A percentile compares a stretch with the other conserved stretches of the same genome.
Evolutionary conservation across 139 green algal genomes (phyloP).

Genomic region (Volvox africanus): DNA sequence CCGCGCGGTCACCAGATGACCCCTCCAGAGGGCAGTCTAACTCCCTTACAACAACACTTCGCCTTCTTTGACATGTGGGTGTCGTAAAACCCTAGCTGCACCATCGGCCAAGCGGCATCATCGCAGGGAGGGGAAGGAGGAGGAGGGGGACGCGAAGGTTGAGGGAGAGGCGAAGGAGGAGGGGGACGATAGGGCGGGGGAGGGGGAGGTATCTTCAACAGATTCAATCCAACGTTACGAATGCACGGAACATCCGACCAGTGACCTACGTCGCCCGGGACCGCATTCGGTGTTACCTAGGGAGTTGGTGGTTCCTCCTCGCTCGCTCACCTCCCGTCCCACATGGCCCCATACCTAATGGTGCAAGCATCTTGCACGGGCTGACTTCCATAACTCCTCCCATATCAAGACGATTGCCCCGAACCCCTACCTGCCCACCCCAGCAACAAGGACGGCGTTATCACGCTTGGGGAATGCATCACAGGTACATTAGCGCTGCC

Average conservation of each 20-base stretch:
- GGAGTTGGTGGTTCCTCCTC: no score
- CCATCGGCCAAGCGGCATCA: no score
- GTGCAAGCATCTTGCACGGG: no score
- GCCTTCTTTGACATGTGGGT: conserved; percentile 42
- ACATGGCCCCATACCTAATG: no score
- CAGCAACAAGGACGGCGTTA: conserved; percentile 47
- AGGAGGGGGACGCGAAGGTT: neutral
- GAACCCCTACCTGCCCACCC: neutral
- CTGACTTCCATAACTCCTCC: no score
- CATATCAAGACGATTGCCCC: no score
- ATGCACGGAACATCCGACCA: no score
- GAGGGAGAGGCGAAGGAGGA: neutral
- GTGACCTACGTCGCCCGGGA: no score
- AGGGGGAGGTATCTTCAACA: neutral
- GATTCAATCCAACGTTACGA: no score
- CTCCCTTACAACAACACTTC: conserved; percentile 40
- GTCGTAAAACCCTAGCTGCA: no score
- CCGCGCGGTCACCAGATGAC: conserved; percentile 25
- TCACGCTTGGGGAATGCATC: conserved; percentile 14
- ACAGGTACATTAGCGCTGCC: neutral
- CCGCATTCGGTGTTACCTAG: no score
- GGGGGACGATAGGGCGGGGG: neutral
- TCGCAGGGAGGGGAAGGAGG: neutral
- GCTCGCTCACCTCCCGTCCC: no score
- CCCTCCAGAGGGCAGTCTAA: conserved; percentile 9